Evolutionary conservation across 148 eudicot species (phyloP), one percentile per base, ranked within the genome.

Genomic region (Persicaria tinctoria): DNA sequence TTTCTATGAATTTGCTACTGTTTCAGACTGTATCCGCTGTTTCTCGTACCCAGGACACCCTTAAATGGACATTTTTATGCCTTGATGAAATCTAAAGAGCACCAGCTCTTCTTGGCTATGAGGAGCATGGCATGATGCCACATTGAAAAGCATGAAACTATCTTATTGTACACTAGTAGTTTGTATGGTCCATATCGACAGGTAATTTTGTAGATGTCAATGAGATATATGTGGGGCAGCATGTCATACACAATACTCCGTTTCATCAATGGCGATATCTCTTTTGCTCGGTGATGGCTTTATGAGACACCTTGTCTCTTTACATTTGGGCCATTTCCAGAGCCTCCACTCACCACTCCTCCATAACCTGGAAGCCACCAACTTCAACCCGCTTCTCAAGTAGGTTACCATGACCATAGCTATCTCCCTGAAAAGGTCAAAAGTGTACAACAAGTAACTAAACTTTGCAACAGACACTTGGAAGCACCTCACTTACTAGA

Each of bases 361-460:
- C 96, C 93, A 86, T 47, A 92, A 68, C 77, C 82, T 89, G 53
- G 84, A 79, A 50, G 89, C 85, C 68, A 89, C 80, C 14, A 77
- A 75, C 79, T 87, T 86, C 7, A 87, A 54, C 20, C 90, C 87
- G 47, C 86, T 81, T 83, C 80, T 86, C 75, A 87, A 69, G 76
- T 82, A 88, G 73, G 85, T 87, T n/a, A 80, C 80, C 77, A 88
- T 70, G 16, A 86, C 76, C 16, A 86, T 78, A 3, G 82, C 92
- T 76, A 94, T 87, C 84, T 92, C 98, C 81, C 98, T 94, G 92
- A 81, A 83, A 12, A 76, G 71, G 10, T 44, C 48, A 50, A 27
- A 59, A 59, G 64, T 20, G 11, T 20, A 57, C 32, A 16, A 57
- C 32, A 16, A 51, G 41, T 73, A 5, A 76, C 55, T 53, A 74